Evolutionary conservation across 2,329 filamentous ascomycete genomes (phyloP), one percentile per base, ranked within the genome.

Genomic region (Myrmaecium sp.): DNA sequence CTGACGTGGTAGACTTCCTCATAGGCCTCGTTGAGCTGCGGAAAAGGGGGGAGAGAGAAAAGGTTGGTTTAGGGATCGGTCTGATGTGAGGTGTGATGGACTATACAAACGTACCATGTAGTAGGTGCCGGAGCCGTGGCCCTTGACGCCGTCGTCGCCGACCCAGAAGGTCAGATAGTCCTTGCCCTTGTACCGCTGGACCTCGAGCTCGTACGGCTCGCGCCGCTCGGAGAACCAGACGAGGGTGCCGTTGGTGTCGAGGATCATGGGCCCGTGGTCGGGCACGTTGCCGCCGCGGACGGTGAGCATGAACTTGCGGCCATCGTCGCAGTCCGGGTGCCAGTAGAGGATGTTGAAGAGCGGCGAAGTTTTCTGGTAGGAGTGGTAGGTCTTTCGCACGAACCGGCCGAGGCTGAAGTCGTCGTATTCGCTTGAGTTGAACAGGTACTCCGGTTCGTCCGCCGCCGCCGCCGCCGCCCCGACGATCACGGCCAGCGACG

Each of bases 111-210:
- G 8, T 22, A 44, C 37, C 45, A 52, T 49, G 28, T 46, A 43
- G 26, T 49, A 51, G 18, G 37, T 30, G 7, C 50, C 48, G 25
- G 39, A 35, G 13, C 50, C 49, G 30, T 43, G 44, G 1, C 44
- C 47, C 1, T 39, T 38, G 4, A 42, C 38, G 17, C 48, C 44
- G 21, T 46, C 35, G 10, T 36, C 29, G 5, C 51, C 51, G n/a
- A 42, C 41, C 49, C 50, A 55, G 31, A 54, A 48, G 1, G 51
- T 54, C 11, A 55, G 33, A 25, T 47, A 52, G 17, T 49, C 36
- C 25, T 46, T 32, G 15, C 42, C 46, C 17, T 44, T 40, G 35
- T 47, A 53, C 6, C 33, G 30, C 26, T 54, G 51, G 5, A 49
- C 33, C 21, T 41, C 43, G 5, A 49, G 30, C 31, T 51, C 26